Evolutionary conservation across 2,329 filamentous ascomycete genomes (phyloP).

Genomic region (Setomelanomma holmii): DNA sequence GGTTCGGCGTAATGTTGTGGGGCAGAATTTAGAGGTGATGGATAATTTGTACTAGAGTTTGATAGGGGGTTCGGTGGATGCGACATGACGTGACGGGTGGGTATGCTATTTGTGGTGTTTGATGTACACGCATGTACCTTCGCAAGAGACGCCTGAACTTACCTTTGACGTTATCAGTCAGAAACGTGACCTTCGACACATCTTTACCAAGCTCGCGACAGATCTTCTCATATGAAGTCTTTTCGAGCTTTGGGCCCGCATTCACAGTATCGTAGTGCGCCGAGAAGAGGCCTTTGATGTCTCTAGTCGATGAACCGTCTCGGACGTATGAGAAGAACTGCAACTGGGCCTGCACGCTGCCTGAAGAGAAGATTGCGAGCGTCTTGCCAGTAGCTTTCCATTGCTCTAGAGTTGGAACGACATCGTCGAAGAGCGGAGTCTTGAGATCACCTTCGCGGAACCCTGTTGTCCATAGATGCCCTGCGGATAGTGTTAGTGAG

Average conservation of each 20-base stretch:
- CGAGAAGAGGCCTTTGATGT: constrained; percentile 47
- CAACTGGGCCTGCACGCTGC: constrained; percentile 81
- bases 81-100: constrained; percentile 8
- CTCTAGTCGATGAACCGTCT: constrained; percentile 48
- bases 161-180: constrained; percentile 78
- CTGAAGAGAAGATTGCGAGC: constrained; percentile 81
- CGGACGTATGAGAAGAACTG: constrained; percentile 72
- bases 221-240: constrained; percentile 72
- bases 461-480: constrained; percentile 78
- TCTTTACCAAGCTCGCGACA: constrained; percentile 55
- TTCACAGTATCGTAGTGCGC: constrained; percentile 77
- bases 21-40: not conserved
- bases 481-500: constrained; percentile 41
- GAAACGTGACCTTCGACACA: constrained; percentile 70
- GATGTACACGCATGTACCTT: not conserved
- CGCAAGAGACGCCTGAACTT: constrained; percentile 7
- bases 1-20: not conserved
- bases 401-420: constrained; percentile 66
- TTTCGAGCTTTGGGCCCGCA: constrained; percentile 75
- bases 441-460: constrained; percentile 73
- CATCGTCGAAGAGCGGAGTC: constrained; percentile 78
- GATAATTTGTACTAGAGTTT: no score
- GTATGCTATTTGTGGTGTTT: constrained; percentile 14
- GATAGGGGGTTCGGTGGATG: no score
- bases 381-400: constrained; percentile 65